These are phyloP conservation scores for Trichophaea hybrida DNA, from an alignment of 2,329 filamentous ascomycete genomes.

Conservation along the genomic window DNA sequence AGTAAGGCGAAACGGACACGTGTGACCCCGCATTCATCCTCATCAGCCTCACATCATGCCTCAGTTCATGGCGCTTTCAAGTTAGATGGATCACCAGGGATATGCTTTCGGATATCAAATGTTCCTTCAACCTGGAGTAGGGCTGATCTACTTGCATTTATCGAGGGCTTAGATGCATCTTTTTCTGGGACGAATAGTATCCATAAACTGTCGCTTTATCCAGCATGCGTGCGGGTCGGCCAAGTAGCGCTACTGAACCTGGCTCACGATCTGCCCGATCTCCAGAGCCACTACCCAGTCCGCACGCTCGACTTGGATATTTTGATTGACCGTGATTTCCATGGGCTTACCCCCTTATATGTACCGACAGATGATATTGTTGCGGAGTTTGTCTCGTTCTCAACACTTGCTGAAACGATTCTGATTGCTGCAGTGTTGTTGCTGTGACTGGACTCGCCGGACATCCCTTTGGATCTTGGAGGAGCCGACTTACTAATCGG, in stretches of 20 bases:
- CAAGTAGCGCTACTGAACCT: conserved; percentile 3
- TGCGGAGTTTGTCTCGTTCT: not conserved
- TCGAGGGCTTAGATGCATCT: not conserved
- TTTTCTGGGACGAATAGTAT: not conserved
- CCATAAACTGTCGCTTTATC: not conserved
- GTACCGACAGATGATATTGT: not conserved
- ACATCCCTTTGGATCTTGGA: not conserved
- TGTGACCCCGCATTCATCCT: too few relatives aligned
- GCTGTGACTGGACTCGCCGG: not conserved
- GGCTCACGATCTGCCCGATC: not conserved
- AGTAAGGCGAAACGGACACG: too few relatives aligned
- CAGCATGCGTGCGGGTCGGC: not conserved
- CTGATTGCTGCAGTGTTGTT: not conserved
- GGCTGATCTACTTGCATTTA: not conserved
- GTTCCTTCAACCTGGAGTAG: not conserved
- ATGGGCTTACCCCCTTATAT: conserved; percentile 9
- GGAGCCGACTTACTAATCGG: not conserved
- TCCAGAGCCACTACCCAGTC: not conserved
- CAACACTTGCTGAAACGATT: not conserved
- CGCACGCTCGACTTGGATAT: not conserved
- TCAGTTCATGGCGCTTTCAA: too few relatives aligned
- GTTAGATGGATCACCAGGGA: not conserved
- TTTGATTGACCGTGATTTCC: conserved; percentile 5
- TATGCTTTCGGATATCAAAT: not conserved
- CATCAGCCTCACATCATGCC: too few relatives aligned